Conservation (phyloP, 768 basidiomycete genomes). For the Trametes elegans region DNA sequence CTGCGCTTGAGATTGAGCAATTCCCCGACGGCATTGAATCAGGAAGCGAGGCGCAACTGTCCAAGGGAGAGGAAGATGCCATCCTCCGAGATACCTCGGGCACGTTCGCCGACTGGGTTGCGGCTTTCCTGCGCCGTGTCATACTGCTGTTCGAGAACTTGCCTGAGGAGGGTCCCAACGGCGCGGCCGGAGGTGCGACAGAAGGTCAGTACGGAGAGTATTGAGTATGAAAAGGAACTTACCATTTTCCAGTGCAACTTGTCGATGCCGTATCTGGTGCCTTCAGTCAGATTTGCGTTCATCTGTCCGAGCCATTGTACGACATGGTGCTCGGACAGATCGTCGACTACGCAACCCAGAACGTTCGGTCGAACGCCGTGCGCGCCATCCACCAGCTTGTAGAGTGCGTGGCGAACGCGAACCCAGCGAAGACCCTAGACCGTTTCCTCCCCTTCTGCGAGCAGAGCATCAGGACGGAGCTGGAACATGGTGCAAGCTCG, state of each 20-base stretch:
- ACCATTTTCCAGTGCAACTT: slow-evolving; percentile 51
- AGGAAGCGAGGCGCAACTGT: slow-evolving; percentile 40
- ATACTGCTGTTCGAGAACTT: slow-evolving; percentile 82
- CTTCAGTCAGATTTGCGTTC: slow-evolving; percentile 75
- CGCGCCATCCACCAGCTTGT: slow-evolving; percentile 85
- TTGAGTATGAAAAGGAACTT: not conserved
- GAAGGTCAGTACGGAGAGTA: slow-evolving; percentile 48
- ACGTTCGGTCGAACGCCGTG: slow-evolving; percentile 82
- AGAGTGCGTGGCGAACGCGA: slow-evolving; percentile 79
- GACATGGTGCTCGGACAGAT: slow-evolving; percentile 82
- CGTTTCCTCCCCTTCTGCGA: slow-evolving; percentile 77
- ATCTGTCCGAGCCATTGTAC: slow-evolving; percentile 71
- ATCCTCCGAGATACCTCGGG: slow-evolving; percentile 69
- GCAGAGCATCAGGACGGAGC: slow-evolving; percentile 66
- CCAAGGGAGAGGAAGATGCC: slow-evolving; percentile 67
- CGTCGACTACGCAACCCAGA: slow-evolving; percentile 77
- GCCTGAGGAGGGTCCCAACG: slow-evolving; percentile 74
- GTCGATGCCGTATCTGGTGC: slow-evolving; percentile 75
- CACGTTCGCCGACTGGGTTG: slow-evolving; percentile 79
- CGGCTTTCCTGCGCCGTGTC: slow-evolving; percentile 76
- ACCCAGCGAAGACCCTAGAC: slow-evolving; percentile 72
- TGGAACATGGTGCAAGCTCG: slow-evolving; percentile 83
- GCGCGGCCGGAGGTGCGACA: slow-evolving; percentile 57
- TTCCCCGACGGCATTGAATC: slow-evolving; percentile 39
- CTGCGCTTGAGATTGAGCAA: slow-evolving; percentile 35